phyloP scores from a whole-genome alignment of 306 rosid genomes.

The Quercus variabilis region DNA sequence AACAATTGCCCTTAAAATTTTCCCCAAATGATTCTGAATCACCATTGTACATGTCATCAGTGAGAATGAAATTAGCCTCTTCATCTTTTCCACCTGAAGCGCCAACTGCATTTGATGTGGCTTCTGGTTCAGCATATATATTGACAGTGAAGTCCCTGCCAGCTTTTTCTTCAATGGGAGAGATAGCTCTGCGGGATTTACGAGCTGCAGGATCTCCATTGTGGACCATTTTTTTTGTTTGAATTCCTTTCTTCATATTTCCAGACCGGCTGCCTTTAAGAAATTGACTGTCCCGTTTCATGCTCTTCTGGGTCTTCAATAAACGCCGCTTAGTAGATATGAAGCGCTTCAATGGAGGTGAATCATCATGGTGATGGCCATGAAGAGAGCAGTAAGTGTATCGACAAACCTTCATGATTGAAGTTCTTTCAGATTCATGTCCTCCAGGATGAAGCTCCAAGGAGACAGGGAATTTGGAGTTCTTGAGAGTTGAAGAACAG shows the following conservation, averaged over 20 bases:
- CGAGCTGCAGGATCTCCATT: conserved; percentile 18
- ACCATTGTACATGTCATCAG: neutral
- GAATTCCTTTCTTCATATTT: conserved; percentile 40
- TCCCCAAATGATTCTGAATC: conserved; percentile 6
- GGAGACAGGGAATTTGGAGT: conserved; percentile 49
- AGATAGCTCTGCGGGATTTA: conserved; percentile 14
- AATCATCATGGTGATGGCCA: conserved; percentile 52
- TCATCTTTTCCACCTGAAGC: conserved; percentile 4
- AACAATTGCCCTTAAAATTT: neutral
- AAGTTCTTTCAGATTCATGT: conserved; percentile 35
- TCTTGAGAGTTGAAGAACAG: conserved; percentile 76
- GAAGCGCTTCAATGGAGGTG: conserved; percentile 65
- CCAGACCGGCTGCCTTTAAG: conserved; percentile 31
- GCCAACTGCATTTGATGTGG: conserved; percentile 7
- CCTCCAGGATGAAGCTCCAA: conserved; percentile 38
- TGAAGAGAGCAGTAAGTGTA: conserved; percentile 87
- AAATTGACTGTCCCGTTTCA: conserved; percentile 30
- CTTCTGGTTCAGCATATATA: neutral
- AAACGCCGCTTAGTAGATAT: conserved; percentile 65
- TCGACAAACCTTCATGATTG: conserved; percentile 51
- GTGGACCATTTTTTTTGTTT: conserved; percentile 18
- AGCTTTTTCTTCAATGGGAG: conserved; percentile 17
- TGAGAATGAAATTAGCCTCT: neutral
- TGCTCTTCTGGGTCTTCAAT: conserved; percentile 44
- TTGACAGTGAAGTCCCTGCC: conserved; percentile 13